Base-by-base conservation (phyloP, 805 yeast genomes). In the Yarrowia deformans region DNA sequence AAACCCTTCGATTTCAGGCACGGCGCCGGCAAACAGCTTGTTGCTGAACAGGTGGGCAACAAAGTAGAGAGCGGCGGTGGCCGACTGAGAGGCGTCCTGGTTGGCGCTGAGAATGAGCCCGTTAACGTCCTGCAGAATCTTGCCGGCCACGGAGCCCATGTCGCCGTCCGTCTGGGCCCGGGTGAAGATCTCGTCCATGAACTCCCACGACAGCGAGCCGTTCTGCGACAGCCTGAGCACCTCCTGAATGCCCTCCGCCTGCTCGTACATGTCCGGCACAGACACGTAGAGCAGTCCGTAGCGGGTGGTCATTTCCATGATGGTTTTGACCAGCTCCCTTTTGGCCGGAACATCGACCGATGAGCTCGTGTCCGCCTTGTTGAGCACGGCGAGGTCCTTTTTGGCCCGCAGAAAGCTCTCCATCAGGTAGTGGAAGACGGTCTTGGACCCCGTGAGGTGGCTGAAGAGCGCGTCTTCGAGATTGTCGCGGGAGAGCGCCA, bases 1-100 rank as follows among this genome's bases (percentile, higher is more conserved):
- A 75, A 89, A 88, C 0, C 83, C 83, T 60, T 86, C 85, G 49
- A 88, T 79, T 72, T 85, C 80, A 1, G 91, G 82, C 71, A 92
- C 83, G 1, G 82, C 75, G 0, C 85, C 79, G 0, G 95, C 90
- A 23, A 90, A 88, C 1, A 81, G 78, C 74, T 90, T 91, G 72
- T 85, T 83, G 23, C 82, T 79, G 2, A 89, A 83, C 71, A 90
- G 83, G 14, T 87, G 77, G 37, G 85, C 83, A 58, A 83, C 80
- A 18, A 86, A 80, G 75, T 88, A 88, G 13, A 72, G 54, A 19
- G 81, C 78, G 1, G 87, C 80, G 69, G 85, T 84, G 70, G 69
- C 42, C 4, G 61, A 50, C 34, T 52, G 50, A 7, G 39, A 52
- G 37, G 60, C 49, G 19, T 66, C 52, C 69, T 42, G 58, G 32